A percentile compares a stretch with the other conserved stretches of the same genome.
These are phyloP conservation scores for Boletus edulis DNA, from an alignment of 768 basidiomycete genomes.

Conservation along the genomic window DNA sequence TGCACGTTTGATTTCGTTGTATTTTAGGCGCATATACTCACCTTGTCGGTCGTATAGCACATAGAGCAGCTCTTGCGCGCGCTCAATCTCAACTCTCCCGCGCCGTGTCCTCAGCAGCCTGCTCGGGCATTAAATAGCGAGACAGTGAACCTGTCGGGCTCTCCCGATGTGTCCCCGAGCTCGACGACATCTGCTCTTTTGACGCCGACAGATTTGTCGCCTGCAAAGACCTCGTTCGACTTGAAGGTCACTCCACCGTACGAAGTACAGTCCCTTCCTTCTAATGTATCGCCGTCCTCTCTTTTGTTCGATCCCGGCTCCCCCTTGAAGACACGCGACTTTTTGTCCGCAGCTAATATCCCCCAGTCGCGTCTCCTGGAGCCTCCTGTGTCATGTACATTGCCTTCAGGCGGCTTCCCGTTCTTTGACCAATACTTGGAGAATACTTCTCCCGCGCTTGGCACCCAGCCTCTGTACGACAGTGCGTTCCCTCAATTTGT, in stretches of 20 bases:
- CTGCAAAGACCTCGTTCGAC: constrained; percentile 56
- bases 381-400: constrained; percentile 8
- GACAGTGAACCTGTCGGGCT: constrained; percentile 38
- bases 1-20: constrained; percentile 24
- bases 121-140: constrained; percentile 44
- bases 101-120: constrained; percentile 45
- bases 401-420: constrained; percentile 33
- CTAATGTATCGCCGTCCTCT: constrained; percentile 35
- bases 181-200: constrained; percentile 69
- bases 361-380: constrained; percentile 27
- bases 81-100: constrained; percentile 76
- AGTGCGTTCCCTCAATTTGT: constrained; percentile 28
- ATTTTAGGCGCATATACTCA: constrained; percentile 30
- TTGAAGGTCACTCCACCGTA: constrained; percentile 52
- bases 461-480: constrained; percentile 35
- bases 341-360: constrained; percentile 25
- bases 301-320: constrained; percentile 47
- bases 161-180: constrained; percentile 72
- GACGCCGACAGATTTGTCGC: constrained; percentile 74
- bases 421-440: constrained; percentile 58
- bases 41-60: constrained; percentile 45
- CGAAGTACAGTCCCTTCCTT: constrained; percentile 36
- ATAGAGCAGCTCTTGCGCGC: constrained; percentile 80
- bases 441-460: constrained; percentile 36
- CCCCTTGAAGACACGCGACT: constrained; percentile 31